Conservation (phyloP, 1,139 yeast species). For the Geotrichum carabidarum region DNA sequence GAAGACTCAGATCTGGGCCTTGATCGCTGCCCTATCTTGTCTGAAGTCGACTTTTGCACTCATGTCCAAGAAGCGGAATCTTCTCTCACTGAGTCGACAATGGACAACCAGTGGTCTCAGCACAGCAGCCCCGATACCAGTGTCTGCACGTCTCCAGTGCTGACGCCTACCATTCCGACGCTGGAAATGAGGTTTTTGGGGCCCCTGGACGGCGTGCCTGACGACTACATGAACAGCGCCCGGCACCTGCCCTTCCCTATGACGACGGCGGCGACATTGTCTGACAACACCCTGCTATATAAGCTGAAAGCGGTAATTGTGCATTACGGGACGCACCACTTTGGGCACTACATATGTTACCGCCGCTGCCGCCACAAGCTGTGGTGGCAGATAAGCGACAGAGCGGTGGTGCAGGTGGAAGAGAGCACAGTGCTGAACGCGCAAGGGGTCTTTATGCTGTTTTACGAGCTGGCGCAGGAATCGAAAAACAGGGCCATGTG, state of each 20-base stretch:
- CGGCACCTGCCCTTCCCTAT: too few species aligned
- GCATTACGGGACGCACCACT: slow-evolving; percentile 91
- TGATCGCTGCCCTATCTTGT: not conserved
- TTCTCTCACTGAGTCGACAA: not conserved
- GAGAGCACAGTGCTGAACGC: slow-evolving; percentile 77
- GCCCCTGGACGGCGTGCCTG: not conserved
- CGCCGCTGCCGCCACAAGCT: slow-evolving; percentile 65
- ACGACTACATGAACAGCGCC: too few species aligned
- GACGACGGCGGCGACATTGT: too few species aligned
- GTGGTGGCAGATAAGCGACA: slow-evolving; percentile 96
- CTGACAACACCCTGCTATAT: slow-evolving; percentile 41
- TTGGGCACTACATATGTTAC: slow-evolving; percentile 89
- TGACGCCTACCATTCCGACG: not conserved
- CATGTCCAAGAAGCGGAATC: not conserved
- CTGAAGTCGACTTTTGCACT: not conserved
- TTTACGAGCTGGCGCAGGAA: slow-evolving; percentile 53
- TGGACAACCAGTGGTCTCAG: slow-evolving; percentile 1
- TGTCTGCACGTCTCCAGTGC: not conserved
- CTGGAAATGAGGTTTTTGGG: not conserved
- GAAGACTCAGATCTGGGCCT: slow-evolving; percentile 23
- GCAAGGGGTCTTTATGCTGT: slow-evolving; percentile 77
- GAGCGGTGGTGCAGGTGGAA: slow-evolving; percentile 70
- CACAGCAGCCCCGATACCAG: not conserved
- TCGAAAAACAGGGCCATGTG: not conserved
- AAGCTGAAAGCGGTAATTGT: slow-evolving; percentile 77